Percentiles rank a stretch among this genome's conserved stretches.
Conservation (phyloP, 257 asterid genomes). For the Lithospermum erythrorhizon region DNA sequence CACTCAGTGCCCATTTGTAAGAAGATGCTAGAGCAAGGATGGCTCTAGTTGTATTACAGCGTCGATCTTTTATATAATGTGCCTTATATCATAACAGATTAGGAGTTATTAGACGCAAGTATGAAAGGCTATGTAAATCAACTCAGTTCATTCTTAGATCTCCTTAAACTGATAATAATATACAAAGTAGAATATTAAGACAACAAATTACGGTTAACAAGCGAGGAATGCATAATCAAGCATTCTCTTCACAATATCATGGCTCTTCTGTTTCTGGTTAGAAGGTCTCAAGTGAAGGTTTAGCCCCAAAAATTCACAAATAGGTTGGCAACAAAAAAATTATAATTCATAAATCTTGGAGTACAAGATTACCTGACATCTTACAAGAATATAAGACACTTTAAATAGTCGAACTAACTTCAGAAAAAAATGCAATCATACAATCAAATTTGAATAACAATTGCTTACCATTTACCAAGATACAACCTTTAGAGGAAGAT, state of each 20-base stretch:
- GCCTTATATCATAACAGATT: constrained; percentile 38
- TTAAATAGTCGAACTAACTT: background rate
- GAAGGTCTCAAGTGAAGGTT: too few relatives aligned
- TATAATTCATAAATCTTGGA: background rate
- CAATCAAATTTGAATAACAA: background rate
- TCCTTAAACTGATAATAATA: background rate
- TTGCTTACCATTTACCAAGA: background rate
- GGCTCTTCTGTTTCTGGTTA: background rate
- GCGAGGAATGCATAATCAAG: background rate
- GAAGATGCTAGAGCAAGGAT: constrained; percentile 66
- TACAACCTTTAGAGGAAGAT: background rate
- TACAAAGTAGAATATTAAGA: background rate
- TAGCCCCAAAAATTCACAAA: background rate
- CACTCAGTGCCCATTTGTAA: constrained; percentile 93
- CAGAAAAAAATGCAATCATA: background rate
- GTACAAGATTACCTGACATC: background rate
- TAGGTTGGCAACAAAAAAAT: background rate
- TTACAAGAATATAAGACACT: background rate
- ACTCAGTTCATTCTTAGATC: background rate
- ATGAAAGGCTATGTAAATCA: background rate
- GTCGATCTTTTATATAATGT: constrained; percentile 81
- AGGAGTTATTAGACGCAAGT: background rate
- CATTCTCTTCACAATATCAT: background rate
- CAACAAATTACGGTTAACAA: too few relatives aligned
- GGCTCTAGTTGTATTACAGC: constrained; percentile 77